Evolutionary conservation across 78 protist species (phyloP).

Genomic region (Protostelium mycophagum): DNA sequence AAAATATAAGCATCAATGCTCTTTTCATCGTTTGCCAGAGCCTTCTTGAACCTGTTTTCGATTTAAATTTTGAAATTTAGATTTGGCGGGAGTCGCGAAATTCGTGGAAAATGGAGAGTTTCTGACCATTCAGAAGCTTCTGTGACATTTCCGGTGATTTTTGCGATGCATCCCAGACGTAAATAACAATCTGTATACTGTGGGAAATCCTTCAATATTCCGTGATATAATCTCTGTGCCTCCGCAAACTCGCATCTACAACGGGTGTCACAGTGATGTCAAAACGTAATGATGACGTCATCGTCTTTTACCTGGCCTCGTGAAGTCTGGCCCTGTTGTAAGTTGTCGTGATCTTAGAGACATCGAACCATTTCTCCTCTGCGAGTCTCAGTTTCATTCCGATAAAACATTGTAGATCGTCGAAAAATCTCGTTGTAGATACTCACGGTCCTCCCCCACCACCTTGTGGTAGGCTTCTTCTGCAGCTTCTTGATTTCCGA

Average conservation of each 20-base stretch:
- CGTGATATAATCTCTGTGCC: conserved; percentile 28
- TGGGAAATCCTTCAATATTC: conserved; percentile 59
- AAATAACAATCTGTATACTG: conserved; percentile 58
- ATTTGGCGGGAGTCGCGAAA: no score
- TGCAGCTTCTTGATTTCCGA: not conserved
- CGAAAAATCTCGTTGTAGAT: not conserved
- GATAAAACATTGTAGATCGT: conserved; percentile 35
- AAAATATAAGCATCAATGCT: conserved; percentile 44
- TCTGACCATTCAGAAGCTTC: conserved; percentile 69
- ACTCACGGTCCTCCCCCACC: conserved; percentile 15
- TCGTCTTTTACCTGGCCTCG: conserved; percentile 19
- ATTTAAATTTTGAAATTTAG: no score
- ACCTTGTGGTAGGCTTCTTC: conserved; percentile 8
- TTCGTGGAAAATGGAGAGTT: no score
- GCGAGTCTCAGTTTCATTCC: no score
- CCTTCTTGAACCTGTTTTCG: conserved; percentile 40
- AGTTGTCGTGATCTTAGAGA: conserved; percentile 43
- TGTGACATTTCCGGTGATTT: conserved; percentile 19
- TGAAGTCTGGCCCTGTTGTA: conserved; percentile 62
- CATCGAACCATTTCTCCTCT: conserved; percentile 16
- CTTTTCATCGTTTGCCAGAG: conserved; percentile 14
- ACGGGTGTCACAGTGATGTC: no score
- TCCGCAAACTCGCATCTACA: not conserved
- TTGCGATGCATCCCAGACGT: conserved; percentile 20
- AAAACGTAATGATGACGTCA: not conserved